phyloP scores from a whole-genome alignment of 257 asterid genomes.

The Nicotiana knightiana region DNA sequence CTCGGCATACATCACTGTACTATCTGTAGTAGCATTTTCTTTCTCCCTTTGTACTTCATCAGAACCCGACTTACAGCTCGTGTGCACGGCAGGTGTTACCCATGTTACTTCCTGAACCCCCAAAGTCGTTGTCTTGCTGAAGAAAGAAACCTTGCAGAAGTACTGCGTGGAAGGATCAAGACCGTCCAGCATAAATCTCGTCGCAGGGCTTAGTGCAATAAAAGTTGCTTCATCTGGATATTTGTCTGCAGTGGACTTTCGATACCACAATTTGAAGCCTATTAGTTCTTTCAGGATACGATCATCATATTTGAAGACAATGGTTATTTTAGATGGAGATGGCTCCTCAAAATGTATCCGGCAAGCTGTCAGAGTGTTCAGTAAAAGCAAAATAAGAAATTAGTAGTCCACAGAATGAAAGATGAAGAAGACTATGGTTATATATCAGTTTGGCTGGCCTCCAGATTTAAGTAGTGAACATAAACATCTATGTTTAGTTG shows the following conservation, averaged over 20 bases:
- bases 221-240: slow-evolving; percentile 21
- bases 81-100: slow-evolving; percentile 21
- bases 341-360: slow-evolving; percentile 22
- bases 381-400: neutral
- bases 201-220: slow-evolving; percentile 12
- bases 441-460: neutral
- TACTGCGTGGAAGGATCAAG: slow-evolving; percentile 31
- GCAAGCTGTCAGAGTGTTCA: slow-evolving; percentile 18
- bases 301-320: slow-evolving; percentile 23
- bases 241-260: slow-evolving; percentile 11
- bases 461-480: neutral
- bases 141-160: slow-evolving; percentile 25
- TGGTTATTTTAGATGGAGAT: slow-evolving; percentile 27
- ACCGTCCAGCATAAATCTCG: slow-evolving; percentile 20
- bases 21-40: slow-evolving; percentile 7
- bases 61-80: neutral
- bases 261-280: slow-evolving; percentile 30
- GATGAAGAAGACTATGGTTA: neutral
- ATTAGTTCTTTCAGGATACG: slow-evolving; percentile 11
- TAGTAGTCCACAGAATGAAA: neutral
- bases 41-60: slow-evolving; percentile 11
- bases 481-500: neutral
- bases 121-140: slow-evolving; percentile 12
- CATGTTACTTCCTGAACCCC: slow-evolving; percentile 26
- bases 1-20: slow-evolving; percentile 20